These are phyloP conservation scores for Meripilus lineatus DNA, from an alignment of 1,284 basidiomycete species.

Conservation along the genomic window DNA sequence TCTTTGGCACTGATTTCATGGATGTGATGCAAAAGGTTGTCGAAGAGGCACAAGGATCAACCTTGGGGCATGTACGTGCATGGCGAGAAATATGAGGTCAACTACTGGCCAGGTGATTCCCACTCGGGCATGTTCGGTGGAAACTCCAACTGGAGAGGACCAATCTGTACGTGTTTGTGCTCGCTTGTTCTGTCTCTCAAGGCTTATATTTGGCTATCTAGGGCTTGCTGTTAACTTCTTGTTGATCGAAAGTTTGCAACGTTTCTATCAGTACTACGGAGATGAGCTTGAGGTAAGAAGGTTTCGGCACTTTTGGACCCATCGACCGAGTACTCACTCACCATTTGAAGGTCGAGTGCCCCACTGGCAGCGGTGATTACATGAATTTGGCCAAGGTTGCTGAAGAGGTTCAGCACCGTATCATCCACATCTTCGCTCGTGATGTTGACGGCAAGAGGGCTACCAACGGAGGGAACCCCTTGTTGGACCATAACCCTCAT, in stretches of 20 bases:
- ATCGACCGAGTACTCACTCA: constrained; percentile 2
- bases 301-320: neutral
- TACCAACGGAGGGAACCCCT: constrained; percentile 86
- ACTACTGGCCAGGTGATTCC: constrained; percentile 98
- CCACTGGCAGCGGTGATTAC: constrained; percentile 91
- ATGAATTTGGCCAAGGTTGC: constrained; percentile 93
- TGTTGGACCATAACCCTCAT: constrained; percentile 89
- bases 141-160: constrained; percentile 95
- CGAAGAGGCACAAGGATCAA: constrained; percentile 84
- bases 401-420: constrained; percentile 95
- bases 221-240: constrained; percentile 96
- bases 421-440: constrained; percentile 94
- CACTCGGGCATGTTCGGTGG: constrained; percentile 98
- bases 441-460: constrained; percentile 85
- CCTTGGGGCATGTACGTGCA: constrained; percentile 96
- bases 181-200: neutral
- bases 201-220: constrained; percentile 17
- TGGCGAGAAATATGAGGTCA: constrained; percentile 87
- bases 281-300: constrained; percentile 62
- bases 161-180: constrained; percentile 54
- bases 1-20: constrained; percentile 6
- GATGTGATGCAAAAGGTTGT: constrained; percentile 57
- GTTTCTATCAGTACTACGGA: constrained; percentile 97
- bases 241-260: constrained; percentile 88
- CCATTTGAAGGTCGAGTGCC: constrained; percentile 77